These are phyloP conservation scores for Penicillium fimorum DNA, from an alignment of 495 filamentous ascomycete species.

Conservation along the genomic window DNA sequence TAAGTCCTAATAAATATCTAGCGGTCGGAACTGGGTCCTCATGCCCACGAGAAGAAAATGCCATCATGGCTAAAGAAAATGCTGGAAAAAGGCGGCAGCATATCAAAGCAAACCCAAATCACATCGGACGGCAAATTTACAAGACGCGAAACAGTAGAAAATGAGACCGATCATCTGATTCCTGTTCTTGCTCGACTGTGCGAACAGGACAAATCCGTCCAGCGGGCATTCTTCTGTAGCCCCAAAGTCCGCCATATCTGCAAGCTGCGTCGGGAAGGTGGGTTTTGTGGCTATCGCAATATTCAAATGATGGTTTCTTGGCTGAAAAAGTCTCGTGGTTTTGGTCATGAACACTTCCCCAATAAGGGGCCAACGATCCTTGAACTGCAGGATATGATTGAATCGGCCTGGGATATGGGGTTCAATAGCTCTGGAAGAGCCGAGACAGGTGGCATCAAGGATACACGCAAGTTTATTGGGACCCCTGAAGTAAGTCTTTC, in stretches of 20 bases:
- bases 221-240: conserved; percentile 77
- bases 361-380: conserved; percentile 73
- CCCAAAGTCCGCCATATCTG: conserved; percentile 74
- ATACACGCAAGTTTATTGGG: conserved; percentile 93
- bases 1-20: conserved; percentile 28
- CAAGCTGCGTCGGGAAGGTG: conserved; percentile 76
- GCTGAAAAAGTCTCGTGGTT: conserved; percentile 56
- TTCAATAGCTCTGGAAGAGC: conserved; percentile 70
- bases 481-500: conserved; percentile 71
- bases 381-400: conserved; percentile 83
- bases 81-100: conserved; percentile 62
- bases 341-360: conserved; percentile 59
- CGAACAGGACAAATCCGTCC: conserved; percentile 59
- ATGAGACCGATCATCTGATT: conserved; percentile 67
- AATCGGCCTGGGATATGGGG: conserved; percentile 84
- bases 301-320: conserved; percentile 92
- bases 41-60: conserved; percentile 88
- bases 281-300: conserved; percentile 97
- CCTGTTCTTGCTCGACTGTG: conserved; percentile 71
- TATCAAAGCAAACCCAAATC: conserved; percentile 55
- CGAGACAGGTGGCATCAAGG: conserved; percentile 84
- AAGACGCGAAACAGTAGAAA: conserved; percentile 50
- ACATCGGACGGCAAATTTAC: conserved; percentile 48
- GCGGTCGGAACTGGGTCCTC: conserved; percentile 70
- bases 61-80: conserved; percentile 70